phyloP scores from a whole-genome alignment of 371 early-diverging fungal species.

The Rhizopus stolonifer region DNA sequence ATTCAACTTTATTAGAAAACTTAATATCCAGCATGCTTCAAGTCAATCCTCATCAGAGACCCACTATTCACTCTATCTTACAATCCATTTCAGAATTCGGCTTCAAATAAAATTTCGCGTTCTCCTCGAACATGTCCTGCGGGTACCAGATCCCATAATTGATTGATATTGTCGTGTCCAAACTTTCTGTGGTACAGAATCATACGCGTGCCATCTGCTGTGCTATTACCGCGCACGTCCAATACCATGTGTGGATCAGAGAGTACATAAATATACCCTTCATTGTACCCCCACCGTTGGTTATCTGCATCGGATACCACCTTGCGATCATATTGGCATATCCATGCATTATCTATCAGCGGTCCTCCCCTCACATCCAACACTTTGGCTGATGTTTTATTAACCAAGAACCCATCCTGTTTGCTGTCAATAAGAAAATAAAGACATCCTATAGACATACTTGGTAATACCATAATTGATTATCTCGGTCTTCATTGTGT shows the following conservation, averaged over 20 bases:
- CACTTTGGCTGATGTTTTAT: constrained; percentile 42
- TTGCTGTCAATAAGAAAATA: background rate
- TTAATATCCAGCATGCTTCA: constrained; percentile 59
- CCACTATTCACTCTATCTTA: constrained; percentile 41
- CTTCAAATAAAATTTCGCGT: constrained; percentile 49
- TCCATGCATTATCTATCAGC: constrained; percentile 31
- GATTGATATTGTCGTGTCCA: constrained; percentile 26
- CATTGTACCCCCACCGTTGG: constrained; percentile 44
- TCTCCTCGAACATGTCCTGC: constrained; percentile 43
- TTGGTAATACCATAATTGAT: constrained; percentile 50
- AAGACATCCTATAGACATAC: too few relatives aligned
- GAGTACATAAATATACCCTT: constrained; percentile 44
- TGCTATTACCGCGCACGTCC: constrained; percentile 33
- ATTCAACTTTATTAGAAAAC: constrained; percentile 55
- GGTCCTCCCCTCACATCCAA: constrained; percentile 47
- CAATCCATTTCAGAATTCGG: constrained; percentile 24
- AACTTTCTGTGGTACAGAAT: constrained; percentile 37
- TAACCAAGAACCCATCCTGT: constrained; percentile 44
- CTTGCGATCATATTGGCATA: constrained; percentile 50
- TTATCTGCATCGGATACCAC: constrained; percentile 39
- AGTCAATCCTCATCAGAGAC: constrained; percentile 57
- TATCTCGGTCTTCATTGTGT: constrained; percentile 46
- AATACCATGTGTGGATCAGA: constrained; percentile 49
- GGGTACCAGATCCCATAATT: constrained; percentile 48
- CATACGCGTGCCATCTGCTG: constrained; percentile 36